phyloP scores from a whole-genome alignment of 2,329 filamentous ascomycete genomes.

The Hymenoscyphus fructigenus region DNA sequence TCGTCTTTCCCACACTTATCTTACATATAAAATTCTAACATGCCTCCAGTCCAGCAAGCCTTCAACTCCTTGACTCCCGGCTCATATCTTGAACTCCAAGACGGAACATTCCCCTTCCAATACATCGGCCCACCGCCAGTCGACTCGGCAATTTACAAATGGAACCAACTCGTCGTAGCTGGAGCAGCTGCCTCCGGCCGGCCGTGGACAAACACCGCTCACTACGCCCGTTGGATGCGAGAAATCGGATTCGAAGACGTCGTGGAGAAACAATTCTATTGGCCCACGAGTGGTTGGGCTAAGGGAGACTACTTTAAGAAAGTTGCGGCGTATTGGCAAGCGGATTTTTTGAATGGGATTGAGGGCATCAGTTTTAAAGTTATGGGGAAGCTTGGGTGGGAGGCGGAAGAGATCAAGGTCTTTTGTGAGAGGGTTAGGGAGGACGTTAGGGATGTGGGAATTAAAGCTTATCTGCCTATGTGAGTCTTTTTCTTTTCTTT shows the following conservation, averaged over 20 bases:
- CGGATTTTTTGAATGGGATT: slow-evolving; percentile 21
- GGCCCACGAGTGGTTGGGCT: slow-evolving; percentile 55
- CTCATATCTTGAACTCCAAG: slow-evolving; percentile 37
- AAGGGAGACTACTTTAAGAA: slow-evolving; percentile 35
- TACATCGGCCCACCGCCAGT: neutral
- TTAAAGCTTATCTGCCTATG: slow-evolving; percentile 33
- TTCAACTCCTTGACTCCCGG: slow-evolving; percentile 35
- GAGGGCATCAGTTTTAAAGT: slow-evolving; percentile 29
- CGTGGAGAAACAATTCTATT: slow-evolving; percentile 49
- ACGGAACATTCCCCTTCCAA: slow-evolving; percentile 15
- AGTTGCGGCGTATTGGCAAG: slow-evolving; percentile 30
- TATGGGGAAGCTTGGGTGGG: slow-evolving; percentile 31
- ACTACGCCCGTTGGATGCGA: slow-evolving; percentile 22
- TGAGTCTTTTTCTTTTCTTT: slow-evolving; percentile 9
- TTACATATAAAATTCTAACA: neutral
- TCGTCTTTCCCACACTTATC: neutral
- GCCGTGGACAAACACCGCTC: neutral
- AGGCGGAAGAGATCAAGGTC: slow-evolving; percentile 34
- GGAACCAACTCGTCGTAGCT: neutral
- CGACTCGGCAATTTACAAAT: neutral
- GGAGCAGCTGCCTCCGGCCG: neutral
- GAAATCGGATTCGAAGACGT: slow-evolving; percentile 56
- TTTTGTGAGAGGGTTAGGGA: slow-evolving; percentile 36
- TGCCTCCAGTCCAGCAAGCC: neutral
- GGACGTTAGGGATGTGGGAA: slow-evolving; percentile 35